A percentile compares a stretch with the other conserved stretches of the same genome.
Conservation (phyloP, 108 stramenopile genomes). For the Pseudonitzschia pungens region DNA sequence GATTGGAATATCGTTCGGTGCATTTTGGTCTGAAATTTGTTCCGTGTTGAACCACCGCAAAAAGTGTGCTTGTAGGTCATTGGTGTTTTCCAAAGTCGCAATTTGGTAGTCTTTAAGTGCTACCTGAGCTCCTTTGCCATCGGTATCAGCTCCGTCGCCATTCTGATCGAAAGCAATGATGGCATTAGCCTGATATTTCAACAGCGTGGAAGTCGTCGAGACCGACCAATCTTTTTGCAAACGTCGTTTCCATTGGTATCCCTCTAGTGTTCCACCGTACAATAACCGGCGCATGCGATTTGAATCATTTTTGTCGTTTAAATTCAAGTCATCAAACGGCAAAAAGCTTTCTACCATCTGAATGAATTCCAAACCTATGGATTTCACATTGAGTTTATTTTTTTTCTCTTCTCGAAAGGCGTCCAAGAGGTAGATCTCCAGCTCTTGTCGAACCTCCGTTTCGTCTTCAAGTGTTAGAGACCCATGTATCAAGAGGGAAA, state of each 20-base stretch:
- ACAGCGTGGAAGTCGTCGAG: neutral
- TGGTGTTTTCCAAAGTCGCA: neutral
- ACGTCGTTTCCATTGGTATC: neutral
- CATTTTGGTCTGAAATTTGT: neutral
- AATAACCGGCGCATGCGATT: too few species aligned
- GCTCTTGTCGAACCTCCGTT: neutral
- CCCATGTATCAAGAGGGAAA: slow-evolving; percentile 8
- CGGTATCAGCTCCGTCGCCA: neutral
- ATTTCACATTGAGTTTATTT: neutral
- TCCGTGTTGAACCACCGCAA: neutral
- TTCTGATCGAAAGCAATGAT: too few species aligned
- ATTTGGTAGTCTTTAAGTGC: neutral
- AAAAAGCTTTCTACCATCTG: neutral
- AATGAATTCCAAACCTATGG: neutral
- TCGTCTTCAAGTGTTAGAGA: neutral
- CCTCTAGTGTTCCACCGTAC: neutral
- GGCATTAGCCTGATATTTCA: neutral
- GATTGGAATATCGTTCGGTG: neutral
- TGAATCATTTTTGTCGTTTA: neutral
- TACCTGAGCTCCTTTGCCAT: neutral
- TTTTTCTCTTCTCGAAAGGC: neutral
- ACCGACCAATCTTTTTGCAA: neutral
- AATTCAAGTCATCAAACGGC: neutral
- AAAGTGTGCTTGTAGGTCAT: slow-evolving; percentile 11
- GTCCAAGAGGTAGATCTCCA: slow-evolving; percentile 7